Conservation (phyloP, 306 rosid species). For the Mimosa pudica region DNA sequence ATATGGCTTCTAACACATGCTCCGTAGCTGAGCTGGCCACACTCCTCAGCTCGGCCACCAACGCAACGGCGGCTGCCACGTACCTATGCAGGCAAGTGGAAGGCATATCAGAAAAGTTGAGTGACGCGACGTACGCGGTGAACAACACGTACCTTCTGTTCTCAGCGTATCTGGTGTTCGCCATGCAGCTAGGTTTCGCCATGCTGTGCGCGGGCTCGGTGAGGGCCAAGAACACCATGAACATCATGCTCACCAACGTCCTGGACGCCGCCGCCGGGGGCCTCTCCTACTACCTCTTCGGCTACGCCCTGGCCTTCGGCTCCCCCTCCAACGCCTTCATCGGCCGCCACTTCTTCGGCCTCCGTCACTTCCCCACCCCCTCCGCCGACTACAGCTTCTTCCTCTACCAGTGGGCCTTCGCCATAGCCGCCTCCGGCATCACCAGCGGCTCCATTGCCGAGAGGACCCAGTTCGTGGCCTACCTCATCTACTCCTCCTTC, state of each 20-base stretch:
- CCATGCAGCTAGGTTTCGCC: constrained; percentile 65
- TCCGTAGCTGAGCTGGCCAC: too few relatives aligned
- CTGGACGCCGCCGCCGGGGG: constrained; percentile 56
- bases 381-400: constrained; percentile 44
- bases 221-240: constrained; percentile 59
- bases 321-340: constrained; percentile 50
- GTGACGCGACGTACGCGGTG: constrained; percentile 41
- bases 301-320: constrained; percentile 50
- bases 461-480: constrained; percentile 48
- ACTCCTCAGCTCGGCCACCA: constrained; percentile 39
- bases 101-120: constrained; percentile 46
- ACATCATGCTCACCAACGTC: constrained; percentile 62
- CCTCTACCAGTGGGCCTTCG: constrained; percentile 55
- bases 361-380: constrained; percentile 35
- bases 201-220: constrained; percentile 64
- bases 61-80: constrained; percentile 50
- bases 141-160: constrained; percentile 53
- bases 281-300: constrained; percentile 47
- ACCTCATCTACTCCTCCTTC: constrained; percentile 54
- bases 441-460: constrained; percentile 62
- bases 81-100: constrained; percentile 67
- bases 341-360: constrained; percentile 48
- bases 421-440: constrained; percentile 58
- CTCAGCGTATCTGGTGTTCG: constrained; percentile 54
- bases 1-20: constrained; percentile 38